Base-by-base conservation (phyloP, 2,329 filamentous ascomycete species). In the Calonectria ilicicola region DNA sequence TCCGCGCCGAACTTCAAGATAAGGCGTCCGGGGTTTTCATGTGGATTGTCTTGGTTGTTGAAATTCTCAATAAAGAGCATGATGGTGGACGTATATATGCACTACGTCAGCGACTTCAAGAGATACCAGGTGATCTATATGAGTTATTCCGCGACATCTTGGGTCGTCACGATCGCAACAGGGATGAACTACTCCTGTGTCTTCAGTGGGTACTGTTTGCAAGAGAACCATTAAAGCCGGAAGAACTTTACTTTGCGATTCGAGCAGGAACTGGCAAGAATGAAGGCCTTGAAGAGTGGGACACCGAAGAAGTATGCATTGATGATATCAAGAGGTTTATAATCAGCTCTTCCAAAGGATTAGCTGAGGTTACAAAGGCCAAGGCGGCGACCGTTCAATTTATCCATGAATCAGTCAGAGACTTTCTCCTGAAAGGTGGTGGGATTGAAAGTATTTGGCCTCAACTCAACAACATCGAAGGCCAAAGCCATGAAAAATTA, bases 161-260 rank as follows among this genome's bases (percentile, higher is more conserved):
- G 5, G 84, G 73, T 1, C 83, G 88, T 23, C 89, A 92, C 72
- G 21, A 73, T 1, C 67, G 83, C 0, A 83, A 89, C 27, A 80
- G 80, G 51, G 80, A 86, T 1, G 79, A 84, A 0, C 74, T 91
- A 1, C 72, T 84, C 0, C 75, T 88, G 1, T 90, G 86, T 53
- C 76, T 92, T 0, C 85, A 65, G 64, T 91, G 87, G 86, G 81
- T 92, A 2, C 82, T 92, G 0, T 91, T 85, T 65, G 83, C 90
- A 2, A 83, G 78, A 27, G 77, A 80, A 1, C 87, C 89, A 0
- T 73, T 91, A 5, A 81, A 65, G 0, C 84, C 79, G 0, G 74
- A 83, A 17, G 84, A 91, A 76, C 80, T 89, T 1, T 89, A 88
- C 76, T 77, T 77, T 23, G 79, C 77, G 0, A 53, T 78, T 2